Evolutionary conservation across 805 yeast species (phyloP), one percentile per base, ranked within the genome.

Genomic region (Kuraishia capsulata): DNA sequence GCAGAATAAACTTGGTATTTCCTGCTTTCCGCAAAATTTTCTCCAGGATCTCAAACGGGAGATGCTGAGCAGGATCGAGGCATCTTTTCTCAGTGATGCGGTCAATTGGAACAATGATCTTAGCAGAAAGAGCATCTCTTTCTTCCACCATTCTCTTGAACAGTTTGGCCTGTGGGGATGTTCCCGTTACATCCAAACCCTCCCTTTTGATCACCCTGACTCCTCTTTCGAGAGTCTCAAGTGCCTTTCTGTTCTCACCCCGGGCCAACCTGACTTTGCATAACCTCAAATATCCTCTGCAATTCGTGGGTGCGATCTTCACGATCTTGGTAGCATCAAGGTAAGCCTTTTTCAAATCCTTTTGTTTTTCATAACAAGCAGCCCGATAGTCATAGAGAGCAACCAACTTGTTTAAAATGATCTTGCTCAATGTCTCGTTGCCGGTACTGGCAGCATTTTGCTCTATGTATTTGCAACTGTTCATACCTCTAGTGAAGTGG

Each of bases 221-320:
- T 0, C 76, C 78, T 21, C 45, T 42, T 36, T 61, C 64, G 37
- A 61, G 53, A 2, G 49, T 46, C 29, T 56, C 53, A 42, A 59
- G 61, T 2, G 76, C 69, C 16, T 63, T 65, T 1, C 45, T 21
- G 3, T 58, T 48, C 17, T 56, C 46, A 1, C 54, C 53, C 30
- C 49, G 39, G 8, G 42, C 38, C 19, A 42, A 11, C 18, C 59
- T 47, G 3, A 70, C 43, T 45, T 71, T 73, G 2, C 67, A 63
- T 3, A 54, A 50, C 26, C 79, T 47, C 28, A 73, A 51, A 44
- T 72, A 71, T 1, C 75, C 76, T 48, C 70, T 72, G 49, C 73
- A 68, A 14, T 42, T 3, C 17, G 14, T 13, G 8, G 31, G 17
- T 5, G 31, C 9, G 14, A 28, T 13, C 31, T 11, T 14, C 14